phyloP scores from a whole-genome alignment of 2,329 filamentous ascomycete species.

The Aspergillus tanneri region DNA sequence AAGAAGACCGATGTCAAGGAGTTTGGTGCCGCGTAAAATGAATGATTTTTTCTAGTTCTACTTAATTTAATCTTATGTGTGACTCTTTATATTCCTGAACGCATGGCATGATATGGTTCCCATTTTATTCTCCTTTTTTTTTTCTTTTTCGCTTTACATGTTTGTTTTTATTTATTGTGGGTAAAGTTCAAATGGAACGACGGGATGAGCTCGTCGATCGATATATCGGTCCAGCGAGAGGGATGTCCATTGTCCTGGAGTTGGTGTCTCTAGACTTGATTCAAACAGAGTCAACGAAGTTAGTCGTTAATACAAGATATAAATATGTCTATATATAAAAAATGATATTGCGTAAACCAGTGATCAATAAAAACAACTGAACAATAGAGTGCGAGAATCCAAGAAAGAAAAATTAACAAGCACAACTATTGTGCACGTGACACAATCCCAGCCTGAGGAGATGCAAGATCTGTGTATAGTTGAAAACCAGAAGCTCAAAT shows the following conservation, averaged over 20 bases:
- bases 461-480: too few species aligned
- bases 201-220: slow-evolving; percentile 4
- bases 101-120: slow-evolving; percentile 41
- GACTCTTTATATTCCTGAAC: slow-evolving; percentile 33
- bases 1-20: slow-evolving; percentile 63
- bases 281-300: not conserved
- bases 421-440: too few species aligned
- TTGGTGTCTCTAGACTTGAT: slow-evolving; percentile 7
- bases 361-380: not conserved
- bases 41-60: slow-evolving; percentile 21
- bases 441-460: too few species aligned
- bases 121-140: slow-evolving; percentile 24
- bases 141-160: slow-evolving; percentile 26
- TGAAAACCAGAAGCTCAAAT: slow-evolving; percentile 19
- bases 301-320: slow-evolving; percentile 17
- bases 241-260: slow-evolving; percentile 20
- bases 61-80: slow-evolving; percentile 27
- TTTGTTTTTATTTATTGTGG: slow-evolving; percentile 31
- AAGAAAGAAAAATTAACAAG: not conserved
- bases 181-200: slow-evolving; percentile 18
- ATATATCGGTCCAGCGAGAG: slow-evolving; percentile 12
- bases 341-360: not conserved
- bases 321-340: slow-evolving; percentile 2
- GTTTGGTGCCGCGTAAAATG: slow-evolving; percentile 48
- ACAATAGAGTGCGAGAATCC: not conserved